These are phyloP conservation scores for Ophiostoma triangulosporum DNA, from an alignment of 2,329 filamentous ascomycete genomes.

Conservation along the genomic window DNA sequence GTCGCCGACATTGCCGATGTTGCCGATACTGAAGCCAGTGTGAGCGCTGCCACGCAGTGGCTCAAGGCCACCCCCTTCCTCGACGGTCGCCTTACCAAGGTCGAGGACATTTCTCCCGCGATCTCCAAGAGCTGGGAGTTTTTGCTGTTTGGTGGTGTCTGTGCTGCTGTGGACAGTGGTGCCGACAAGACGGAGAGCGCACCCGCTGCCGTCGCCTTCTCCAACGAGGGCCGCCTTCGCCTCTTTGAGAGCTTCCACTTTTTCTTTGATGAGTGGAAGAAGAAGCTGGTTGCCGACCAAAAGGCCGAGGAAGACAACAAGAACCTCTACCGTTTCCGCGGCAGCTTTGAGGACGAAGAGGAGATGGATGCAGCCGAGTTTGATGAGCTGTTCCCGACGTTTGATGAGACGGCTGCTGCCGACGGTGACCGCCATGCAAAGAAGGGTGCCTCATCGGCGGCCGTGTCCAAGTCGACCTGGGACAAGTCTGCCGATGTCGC, in stretches of 20 bases:
- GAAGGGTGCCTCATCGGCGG: slow-evolving; percentile 27
- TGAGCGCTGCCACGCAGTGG: slow-evolving; percentile 21
- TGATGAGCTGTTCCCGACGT: slow-evolving; percentile 68
- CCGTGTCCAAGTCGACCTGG: slow-evolving; percentile 25
- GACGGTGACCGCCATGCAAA: slow-evolving; percentile 18
- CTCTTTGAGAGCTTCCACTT: slow-evolving; percentile 55
- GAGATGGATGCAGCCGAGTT: slow-evolving; percentile 63
- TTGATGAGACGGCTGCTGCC: neutral
- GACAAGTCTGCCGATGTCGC: slow-evolving; percentile 48
- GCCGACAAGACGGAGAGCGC: slow-evolving; percentile 28
- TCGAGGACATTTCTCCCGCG: slow-evolving; percentile 13
- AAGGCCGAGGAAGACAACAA: slow-evolving; percentile 58
- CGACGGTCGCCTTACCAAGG: slow-evolving; percentile 28
- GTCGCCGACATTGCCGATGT: slow-evolving; percentile 18
- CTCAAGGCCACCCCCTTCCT: slow-evolving; percentile 41
- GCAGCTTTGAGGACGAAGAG: slow-evolving; percentile 63
- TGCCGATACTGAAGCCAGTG: slow-evolving; percentile 3
- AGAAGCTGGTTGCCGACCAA: slow-evolving; percentile 62
- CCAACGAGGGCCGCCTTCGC: slow-evolving; percentile 31
- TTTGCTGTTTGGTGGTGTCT: slow-evolving; percentile 32
- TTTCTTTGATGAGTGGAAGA: slow-evolving; percentile 71
- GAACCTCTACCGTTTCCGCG: slow-evolving; percentile 73
- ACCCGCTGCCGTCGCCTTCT: slow-evolving; percentile 19
- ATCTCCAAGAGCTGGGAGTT: slow-evolving; percentile 31
- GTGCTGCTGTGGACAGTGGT: slow-evolving; percentile 34